Evolutionary conservation across 1,139 yeast species (phyloP).

Genomic region (Blastobotrys raffinosifermentans): DNA sequence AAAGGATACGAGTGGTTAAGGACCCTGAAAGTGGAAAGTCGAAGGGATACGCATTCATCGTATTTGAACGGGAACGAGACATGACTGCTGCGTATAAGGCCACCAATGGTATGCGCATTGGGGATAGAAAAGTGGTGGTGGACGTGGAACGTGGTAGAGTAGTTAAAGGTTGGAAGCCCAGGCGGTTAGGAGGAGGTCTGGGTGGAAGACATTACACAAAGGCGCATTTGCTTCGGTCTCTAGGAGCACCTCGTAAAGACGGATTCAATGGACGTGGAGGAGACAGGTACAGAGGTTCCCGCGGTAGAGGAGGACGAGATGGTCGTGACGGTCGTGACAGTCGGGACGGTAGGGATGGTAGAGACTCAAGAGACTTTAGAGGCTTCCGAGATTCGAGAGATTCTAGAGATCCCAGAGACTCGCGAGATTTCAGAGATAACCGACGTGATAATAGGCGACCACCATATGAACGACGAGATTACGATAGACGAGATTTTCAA

Average conservation of each 20-base stretch:
- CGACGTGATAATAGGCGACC: neutral
- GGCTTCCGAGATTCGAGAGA: slow-evolving; percentile 2
- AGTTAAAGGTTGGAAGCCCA: slow-evolving; percentile 73
- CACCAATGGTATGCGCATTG: slow-evolving; percentile 49
- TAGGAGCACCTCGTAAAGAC: slow-evolving; percentile 4
- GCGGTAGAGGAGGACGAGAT: too few relatives aligned
- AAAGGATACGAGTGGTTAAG: slow-evolving; percentile 59
- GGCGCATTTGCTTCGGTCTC: slow-evolving; percentile 13
- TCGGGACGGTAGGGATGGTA: neutral
- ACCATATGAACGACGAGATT: too few relatives aligned
- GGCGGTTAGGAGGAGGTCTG: slow-evolving; percentile 68
- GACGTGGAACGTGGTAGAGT: slow-evolving; percentile 84
- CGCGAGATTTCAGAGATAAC: neutral
- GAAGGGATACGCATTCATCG: slow-evolving; percentile 81
- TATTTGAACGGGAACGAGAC: slow-evolving; percentile 55
- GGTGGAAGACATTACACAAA: slow-evolving; percentile 55
- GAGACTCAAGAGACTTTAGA: too few relatives aligned
- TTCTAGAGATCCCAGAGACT: neutral
- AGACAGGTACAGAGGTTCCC: neutral
- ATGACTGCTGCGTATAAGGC: slow-evolving; percentile 55
- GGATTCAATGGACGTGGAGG: slow-evolving; percentile 10
- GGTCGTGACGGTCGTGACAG: too few relatives aligned
- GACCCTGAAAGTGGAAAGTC: slow-evolving; percentile 50
- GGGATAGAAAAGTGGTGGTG: slow-evolving; percentile 54
- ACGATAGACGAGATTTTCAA: too few relatives aligned